These are phyloP conservation scores for Solanum raphanifolium DNA, from an alignment of 257 asterid genomes.

Conservation along the genomic window DNA sequence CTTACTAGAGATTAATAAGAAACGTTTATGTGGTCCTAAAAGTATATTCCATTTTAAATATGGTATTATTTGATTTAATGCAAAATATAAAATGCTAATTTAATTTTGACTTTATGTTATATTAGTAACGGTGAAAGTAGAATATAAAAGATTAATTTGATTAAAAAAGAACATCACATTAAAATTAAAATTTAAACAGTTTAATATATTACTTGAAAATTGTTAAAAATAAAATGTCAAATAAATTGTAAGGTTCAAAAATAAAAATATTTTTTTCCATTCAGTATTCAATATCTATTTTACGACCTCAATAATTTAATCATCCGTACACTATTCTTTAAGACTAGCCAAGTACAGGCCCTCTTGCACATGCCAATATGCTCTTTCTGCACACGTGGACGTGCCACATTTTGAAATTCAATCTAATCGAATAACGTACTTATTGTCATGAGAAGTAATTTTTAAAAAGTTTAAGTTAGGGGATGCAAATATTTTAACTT, in stretches of 20 bases:
- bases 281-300: background rate
- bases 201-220: background rate
- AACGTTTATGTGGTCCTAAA: background rate
- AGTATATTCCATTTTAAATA: background rate
- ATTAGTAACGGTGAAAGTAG: background rate
- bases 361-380: slow-evolving; percentile 24
- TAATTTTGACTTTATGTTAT: background rate
- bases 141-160: too few species aligned
- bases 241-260: background rate
- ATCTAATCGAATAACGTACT: background rate
- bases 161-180: background rate
- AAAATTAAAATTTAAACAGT: background rate
- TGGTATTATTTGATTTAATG: background rate
- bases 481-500: background rate
- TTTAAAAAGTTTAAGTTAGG: background rate
- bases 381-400: slow-evolving; percentile 18
- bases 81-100: background rate
- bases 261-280: background rate
- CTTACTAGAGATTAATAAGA: background rate
- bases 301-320: background rate
- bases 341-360: background rate
- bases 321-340: slow-evolving; percentile 29
- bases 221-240: background rate
- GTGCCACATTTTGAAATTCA: background rate
- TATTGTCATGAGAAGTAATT: background rate